Conservation (phyloP, 148 eudicot species). For the Fagopyrum esculentum region DNA sequence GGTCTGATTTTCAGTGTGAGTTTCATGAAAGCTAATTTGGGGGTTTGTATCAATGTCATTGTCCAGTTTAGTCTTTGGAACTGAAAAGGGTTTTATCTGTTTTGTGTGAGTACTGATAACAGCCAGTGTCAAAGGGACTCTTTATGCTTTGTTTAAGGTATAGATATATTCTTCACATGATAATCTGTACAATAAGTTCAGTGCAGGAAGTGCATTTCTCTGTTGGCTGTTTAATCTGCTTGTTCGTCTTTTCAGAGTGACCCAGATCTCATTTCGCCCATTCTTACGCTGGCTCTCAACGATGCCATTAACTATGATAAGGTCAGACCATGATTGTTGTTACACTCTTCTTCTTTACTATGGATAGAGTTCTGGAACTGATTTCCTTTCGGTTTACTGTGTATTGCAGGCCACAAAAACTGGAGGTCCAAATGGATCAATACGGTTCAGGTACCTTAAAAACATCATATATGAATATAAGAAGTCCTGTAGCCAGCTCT, state of each 20-base stretch:
- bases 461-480: not conserved
- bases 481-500: not conserved
- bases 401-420: slow-evolving; percentile 85
- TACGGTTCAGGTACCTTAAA: slow-evolving; percentile 71
- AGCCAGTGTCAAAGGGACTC: slow-evolving; percentile 68
- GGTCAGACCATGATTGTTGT: slow-evolving; percentile 35
- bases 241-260: slow-evolving; percentile 37
- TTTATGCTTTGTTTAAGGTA: slow-evolving; percentile 14
- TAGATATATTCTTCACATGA: not conserved
- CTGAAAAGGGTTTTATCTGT: slow-evolving; percentile 1
- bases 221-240: not conserved
- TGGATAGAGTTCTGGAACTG: slow-evolving; percentile 12
- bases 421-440: slow-evolving; percentile 97
- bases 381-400: slow-evolving; percentile 27
- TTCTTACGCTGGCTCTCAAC: slow-evolving; percentile 75
- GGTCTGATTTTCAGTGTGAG: slow-evolving; percentile 85
- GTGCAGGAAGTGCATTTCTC: not conserved
- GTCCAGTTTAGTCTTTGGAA: slow-evolving; percentile 15
- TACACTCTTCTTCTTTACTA: not conserved
- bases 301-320: slow-evolving; percentile 87
- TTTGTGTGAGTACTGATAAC: slow-evolving; percentile 18
- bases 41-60: not conserved
- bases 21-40: not conserved
- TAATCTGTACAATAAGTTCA: not conserved
- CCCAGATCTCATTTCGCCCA: slow-evolving; percentile 58